These are phyloP conservation scores for Boletus mariae DNA, from an alignment of 1,284 basidiomycete genomes.

Conservation along the genomic window DNA sequence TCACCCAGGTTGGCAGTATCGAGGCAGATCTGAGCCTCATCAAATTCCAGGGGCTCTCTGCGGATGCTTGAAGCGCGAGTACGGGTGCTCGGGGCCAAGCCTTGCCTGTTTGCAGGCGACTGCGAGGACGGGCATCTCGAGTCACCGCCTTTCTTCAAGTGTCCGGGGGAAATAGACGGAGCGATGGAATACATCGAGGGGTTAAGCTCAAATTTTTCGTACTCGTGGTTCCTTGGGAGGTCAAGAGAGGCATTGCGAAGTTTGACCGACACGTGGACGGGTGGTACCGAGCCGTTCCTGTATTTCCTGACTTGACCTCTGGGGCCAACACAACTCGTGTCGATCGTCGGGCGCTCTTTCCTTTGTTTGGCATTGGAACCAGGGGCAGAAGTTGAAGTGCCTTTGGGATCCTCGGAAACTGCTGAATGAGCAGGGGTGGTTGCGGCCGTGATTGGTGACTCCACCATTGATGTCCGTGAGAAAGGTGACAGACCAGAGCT, in stretches of 20 bases:
- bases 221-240: slow-evolving; percentile 26
- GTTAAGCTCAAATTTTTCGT: slow-evolving; percentile 26
- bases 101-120: slow-evolving; percentile 29
- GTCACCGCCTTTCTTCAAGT: slow-evolving; percentile 24
- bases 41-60: slow-evolving; percentile 29
- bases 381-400: slow-evolving; percentile 15
- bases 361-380: slow-evolving; percentile 22
- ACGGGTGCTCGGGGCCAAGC: slow-evolving; percentile 19
- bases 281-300: slow-evolving; percentile 30
- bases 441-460: slow-evolving; percentile 26
- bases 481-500: slow-evolving; percentile 26
- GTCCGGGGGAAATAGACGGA: slow-evolving; percentile 27
- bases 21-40: slow-evolving; percentile 31
- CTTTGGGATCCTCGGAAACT: slow-evolving; percentile 15
- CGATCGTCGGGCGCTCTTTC: slow-evolving; percentile 32
- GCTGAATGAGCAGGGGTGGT: slow-evolving; percentile 29
- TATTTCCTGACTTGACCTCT: slow-evolving; percentile 32
- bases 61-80: slow-evolving; percentile 26
- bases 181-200: slow-evolving; percentile 33
- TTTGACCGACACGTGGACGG: slow-evolving; percentile 29
- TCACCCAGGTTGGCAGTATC: slow-evolving; percentile 30
- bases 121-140: slow-evolving; percentile 24
- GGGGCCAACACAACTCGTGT: slow-evolving; percentile 31
- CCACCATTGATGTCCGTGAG: slow-evolving; percentile 26
- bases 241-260: slow-evolving; percentile 30